Percentiles rank a stretch among this genome's conserved stretches.
Evolutionary conservation across 2,329 filamentous ascomycete species (phyloP).

Genomic region (Penicillium freii): DNA sequence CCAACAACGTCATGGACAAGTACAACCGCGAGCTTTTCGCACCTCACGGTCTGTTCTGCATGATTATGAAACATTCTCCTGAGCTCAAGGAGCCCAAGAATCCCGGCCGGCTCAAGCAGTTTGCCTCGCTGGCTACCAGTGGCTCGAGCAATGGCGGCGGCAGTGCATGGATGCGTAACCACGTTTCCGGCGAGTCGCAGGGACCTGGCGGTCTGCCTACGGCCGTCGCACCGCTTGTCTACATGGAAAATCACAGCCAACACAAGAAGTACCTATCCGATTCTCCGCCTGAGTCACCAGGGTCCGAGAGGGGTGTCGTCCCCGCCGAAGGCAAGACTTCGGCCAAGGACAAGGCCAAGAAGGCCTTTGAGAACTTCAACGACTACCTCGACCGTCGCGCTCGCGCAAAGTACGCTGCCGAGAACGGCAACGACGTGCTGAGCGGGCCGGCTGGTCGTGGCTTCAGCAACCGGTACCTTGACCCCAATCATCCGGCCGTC

Average conservation of each 20-base stretch:
- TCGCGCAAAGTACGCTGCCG: conserved; percentile 1
- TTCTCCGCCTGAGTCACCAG: neutral
- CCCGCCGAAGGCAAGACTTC: neutral
- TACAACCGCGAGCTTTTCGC: neutral
- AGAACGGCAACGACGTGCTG: neutral
- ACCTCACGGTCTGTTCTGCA: neutral
- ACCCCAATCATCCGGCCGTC: conserved; percentile 51
- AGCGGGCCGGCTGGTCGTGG: conserved; percentile 7
- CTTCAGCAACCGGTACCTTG: conserved; percentile 48
- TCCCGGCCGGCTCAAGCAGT: neutral
- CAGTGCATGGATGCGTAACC: neutral
- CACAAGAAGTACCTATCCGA: neutral
- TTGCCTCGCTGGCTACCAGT: neutral
- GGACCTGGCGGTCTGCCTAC: neutral
- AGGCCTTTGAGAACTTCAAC: conserved; percentile 3
- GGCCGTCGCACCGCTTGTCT: neutral
- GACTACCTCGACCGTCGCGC: conserved; percentile 6
- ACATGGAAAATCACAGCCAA: neutral
- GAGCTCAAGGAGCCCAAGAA: neutral
- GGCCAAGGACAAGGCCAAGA: neutral
- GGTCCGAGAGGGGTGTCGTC: neutral
- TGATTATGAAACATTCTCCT: neutral
- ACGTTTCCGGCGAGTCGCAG: neutral
- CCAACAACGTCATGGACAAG: neutral
- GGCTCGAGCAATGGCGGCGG: neutral